Base-by-base conservation (phyloP, 805 yeast species). In the Pichia manshurica region DNA sequence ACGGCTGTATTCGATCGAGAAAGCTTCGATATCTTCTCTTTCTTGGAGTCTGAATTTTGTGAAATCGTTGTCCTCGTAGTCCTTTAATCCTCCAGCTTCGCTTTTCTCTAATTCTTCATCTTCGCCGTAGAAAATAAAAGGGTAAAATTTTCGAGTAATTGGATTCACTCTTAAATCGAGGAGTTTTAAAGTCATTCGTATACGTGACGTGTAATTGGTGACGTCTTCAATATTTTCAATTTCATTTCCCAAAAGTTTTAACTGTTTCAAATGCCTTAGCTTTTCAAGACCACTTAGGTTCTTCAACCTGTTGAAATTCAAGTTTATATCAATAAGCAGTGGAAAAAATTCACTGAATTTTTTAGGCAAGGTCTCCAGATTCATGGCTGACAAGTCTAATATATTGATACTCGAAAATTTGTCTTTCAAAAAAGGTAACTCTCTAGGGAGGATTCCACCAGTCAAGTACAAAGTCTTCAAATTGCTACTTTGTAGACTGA, bases 101-200 rank as follows among this genome's bases (percentile, higher is more conserved):
- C 37, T 58, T 8, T 22, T 46, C 29, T 44, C 48, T 8, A 10
- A 25, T n/a, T 34, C 40, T 4, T 42, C 44, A 9, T 48, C 43
- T 43, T 71, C 78, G 4, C 75, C 74, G 51, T 71, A 72, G 59
- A 78, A 77, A 1, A 78, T 78, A 53, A 70, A 76, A 0, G 83
- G 80, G 56, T 78, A 77, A 42, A 73, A 64, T 10, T 68, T 72
- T 38, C 65, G 60, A 37, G 72, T 76, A 23, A 75, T 50, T 15
- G 78, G 74, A 52, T 78, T 78, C 46, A 77, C 70, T 33, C 82
- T 63, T 42, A 76, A 47, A 56, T 78, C 83, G 16, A 78, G 55
- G 8, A 67, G 60, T 47, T 57, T 62, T 51, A 78, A 55, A 3
- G 63, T 55, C 3, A 50, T 44, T 38, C 79, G 57, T 4, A 56